phyloP scores from a whole-genome alignment of 140 eudicot genomes.

The Cichorium intybus region DNA sequence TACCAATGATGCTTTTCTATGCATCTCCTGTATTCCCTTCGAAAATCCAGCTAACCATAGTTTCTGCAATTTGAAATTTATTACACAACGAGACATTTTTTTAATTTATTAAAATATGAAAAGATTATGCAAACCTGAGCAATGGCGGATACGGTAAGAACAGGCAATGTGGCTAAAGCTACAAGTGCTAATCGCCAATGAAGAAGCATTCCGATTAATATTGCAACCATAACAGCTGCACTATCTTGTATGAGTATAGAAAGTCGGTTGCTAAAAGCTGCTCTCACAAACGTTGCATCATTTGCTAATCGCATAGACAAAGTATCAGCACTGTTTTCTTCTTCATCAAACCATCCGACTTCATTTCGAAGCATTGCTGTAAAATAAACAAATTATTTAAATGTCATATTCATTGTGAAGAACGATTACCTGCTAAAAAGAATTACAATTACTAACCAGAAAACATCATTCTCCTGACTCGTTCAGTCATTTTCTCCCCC shows the following conservation, averaged over 20 bases:
- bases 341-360: slow-evolving; percentile 99
- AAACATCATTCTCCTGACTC: slow-evolving; percentile 98
- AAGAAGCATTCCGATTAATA: slow-evolving; percentile 74
- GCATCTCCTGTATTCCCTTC: slow-evolving; percentile 98
- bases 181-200: slow-evolving; percentile 95
- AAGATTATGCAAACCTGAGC: slow-evolving; percentile 67
- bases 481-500: slow-evolving; percentile 99
- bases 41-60: slow-evolving; percentile 98
- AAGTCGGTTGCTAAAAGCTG: slow-evolving; percentile 90
- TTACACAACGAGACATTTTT: background rate
- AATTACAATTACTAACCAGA: slow-evolving; percentile 67
- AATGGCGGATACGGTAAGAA: slow-evolving; percentile 87
- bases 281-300: slow-evolving; percentile 98
- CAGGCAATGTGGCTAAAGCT: slow-evolving; percentile 81
- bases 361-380: slow-evolving; percentile 97
- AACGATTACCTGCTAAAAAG: background rate
- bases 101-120: too few species aligned
- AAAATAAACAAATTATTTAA: background rate
- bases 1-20: slow-evolving; percentile 93
- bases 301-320: slow-evolving; percentile 96
- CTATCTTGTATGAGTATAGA: slow-evolving; percentile 89
- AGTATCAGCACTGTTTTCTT: slow-evolving; percentile 88
- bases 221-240: slow-evolving; percentile 79
- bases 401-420: background rate
- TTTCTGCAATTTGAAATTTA: slow-evolving; percentile 54